Evolutionary conservation across 306 rosid species (phyloP).

Genomic region (Casuarina equisetifolia): DNA sequence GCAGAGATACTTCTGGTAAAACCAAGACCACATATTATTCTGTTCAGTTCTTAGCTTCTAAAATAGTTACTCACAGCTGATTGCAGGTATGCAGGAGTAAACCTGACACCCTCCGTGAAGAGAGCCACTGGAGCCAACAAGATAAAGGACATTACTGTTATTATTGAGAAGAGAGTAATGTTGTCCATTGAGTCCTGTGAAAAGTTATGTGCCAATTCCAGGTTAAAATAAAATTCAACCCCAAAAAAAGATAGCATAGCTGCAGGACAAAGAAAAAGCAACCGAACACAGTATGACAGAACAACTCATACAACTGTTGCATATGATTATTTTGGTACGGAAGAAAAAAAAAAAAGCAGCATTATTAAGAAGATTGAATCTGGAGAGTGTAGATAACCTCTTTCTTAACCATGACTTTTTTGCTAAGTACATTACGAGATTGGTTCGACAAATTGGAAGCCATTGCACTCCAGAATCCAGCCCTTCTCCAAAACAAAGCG

Average conservation of each 20-base stretch:
- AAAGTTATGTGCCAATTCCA: slow-evolving; percentile 31
- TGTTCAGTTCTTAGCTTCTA: slow-evolving; percentile 12
- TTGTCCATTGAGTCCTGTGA: slow-evolving; percentile 83
- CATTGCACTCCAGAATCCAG: slow-evolving; percentile 97
- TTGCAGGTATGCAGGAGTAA: slow-evolving; percentile 73
- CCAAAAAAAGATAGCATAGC: neutral
- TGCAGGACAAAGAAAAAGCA: neutral
- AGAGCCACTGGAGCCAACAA: slow-evolving; percentile 65
- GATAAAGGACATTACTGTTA: slow-evolving; percentile 89
- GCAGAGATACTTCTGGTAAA: slow-evolving; percentile 13
- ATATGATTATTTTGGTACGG: neutral
- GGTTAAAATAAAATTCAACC: neutral
- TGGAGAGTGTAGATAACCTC: slow-evolving; percentile 43
- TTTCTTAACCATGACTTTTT: slow-evolving; percentile 83
- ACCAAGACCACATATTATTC: slow-evolving; percentile 15
- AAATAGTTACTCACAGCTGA: slow-evolving; percentile 63
- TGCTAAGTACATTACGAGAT: slow-evolving; percentile 97
- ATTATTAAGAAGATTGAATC: slow-evolving; percentile 5
- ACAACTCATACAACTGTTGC: slow-evolving; percentile 9
- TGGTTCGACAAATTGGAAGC: slow-evolving; percentile 95
- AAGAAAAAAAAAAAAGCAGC: slow-evolving; percentile 11
- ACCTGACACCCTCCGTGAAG: slow-evolving; percentile 78
- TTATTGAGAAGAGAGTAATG: slow-evolving; percentile 91
- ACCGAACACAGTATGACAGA: slow-evolving; percentile 8
- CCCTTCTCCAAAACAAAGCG: slow-evolving; percentile 50